Conservation (phyloP, 2,329 filamentous ascomycete species). For the Colletotrichum agaves region DNA sequence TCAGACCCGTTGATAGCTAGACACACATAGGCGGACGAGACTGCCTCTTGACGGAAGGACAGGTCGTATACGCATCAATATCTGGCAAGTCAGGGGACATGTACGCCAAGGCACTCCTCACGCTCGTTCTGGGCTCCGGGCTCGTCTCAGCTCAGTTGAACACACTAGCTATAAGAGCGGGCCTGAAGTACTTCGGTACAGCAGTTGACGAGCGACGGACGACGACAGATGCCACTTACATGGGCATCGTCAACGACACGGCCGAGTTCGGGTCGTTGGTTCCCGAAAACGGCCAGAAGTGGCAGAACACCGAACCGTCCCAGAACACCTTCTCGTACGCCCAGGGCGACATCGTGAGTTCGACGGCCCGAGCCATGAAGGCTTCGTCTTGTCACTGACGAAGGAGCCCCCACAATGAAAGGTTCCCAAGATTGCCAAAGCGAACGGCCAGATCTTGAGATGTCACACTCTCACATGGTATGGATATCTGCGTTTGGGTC, state of each 20-base stretch:
- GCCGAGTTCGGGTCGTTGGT: constrained; percentile 71
- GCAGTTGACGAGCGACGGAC: constrained; percentile 61
- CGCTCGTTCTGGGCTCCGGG: constrained; percentile 28
- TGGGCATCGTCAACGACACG: constrained; percentile 61
- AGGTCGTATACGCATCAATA: background rate
- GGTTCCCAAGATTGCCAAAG: constrained; percentile 58
- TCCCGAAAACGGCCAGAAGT: constrained; percentile 69
- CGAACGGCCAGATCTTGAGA: constrained; percentile 63
- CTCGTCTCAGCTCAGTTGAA: constrained; percentile 53
- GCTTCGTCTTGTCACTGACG: background rate
- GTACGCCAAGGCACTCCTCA: constrained; percentile 36
- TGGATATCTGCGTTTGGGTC: constrained; percentile 36
- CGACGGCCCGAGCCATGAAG: background rate
- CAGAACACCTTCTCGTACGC: constrained; percentile 29
- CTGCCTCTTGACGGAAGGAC: background rate
- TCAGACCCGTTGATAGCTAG: too few relatives aligned
- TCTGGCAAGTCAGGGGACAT: background rate
- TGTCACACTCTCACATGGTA: constrained; percentile 71
- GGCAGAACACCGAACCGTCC: constrained; percentile 45
- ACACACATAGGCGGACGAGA: background rate
- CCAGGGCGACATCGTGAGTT: constrained; percentile 33
- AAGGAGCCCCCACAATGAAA: background rate
- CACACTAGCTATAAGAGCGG: constrained; percentile 60
- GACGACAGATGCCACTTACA: constrained; percentile 60
- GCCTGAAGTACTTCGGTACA: constrained; percentile 69